These are phyloP conservation scores for Gymnopilus junonius DNA, from an alignment of 768 basidiomycete species.

Conservation along the genomic window DNA sequence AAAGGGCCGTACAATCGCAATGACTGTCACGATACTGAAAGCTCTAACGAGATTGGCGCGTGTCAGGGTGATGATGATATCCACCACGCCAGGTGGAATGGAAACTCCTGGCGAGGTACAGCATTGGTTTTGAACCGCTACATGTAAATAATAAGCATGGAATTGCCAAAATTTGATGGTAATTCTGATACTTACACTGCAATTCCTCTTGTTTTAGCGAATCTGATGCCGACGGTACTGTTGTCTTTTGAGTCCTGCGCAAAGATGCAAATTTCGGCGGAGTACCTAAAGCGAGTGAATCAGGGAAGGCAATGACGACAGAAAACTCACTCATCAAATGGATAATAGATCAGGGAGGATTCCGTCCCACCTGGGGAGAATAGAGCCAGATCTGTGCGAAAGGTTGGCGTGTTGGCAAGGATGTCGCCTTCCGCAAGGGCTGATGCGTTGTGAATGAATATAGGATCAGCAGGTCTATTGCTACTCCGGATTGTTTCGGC, in stretches of 20 bases:
- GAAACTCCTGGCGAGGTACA: conserved; percentile 10
- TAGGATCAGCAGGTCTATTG: conserved; percentile 20
- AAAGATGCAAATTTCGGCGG: conserved; percentile 26
- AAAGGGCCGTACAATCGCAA: conserved; percentile 23
- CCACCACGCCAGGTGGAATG: conserved; percentile 23
- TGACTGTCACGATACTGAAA: conserved; percentile 25
- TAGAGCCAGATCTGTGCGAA: conserved; percentile 24
- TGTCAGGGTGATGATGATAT: conserved; percentile 22
- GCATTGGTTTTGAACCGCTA: conserved; percentile 28
- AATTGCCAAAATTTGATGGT: not conserved
- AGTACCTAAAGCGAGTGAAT: conserved; percentile 14
- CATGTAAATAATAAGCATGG: not conserved
- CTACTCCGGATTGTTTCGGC: conserved; percentile 11
- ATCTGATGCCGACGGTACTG: conserved; percentile 20
- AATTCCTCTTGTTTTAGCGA: conserved; percentile 25
- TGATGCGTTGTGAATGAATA: conserved; percentile 25
- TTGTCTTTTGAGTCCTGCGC: conserved; percentile 24
- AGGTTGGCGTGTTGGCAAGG: conserved; percentile 24
- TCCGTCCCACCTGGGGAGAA: conserved; percentile 23
- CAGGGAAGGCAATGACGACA: not conserved
- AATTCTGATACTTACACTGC: conserved; percentile 18
- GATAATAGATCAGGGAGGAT: conserved; percentile 26
- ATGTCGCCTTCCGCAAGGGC: conserved; percentile 16
- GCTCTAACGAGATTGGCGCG: conserved; percentile 25
- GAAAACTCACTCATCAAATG: conserved; percentile 24